These are phyloP conservation scores for Pseudocercospora eumusae DNA, from an alignment of 2,329 filamentous ascomycete genomes.

Conservation along the genomic window DNA sequence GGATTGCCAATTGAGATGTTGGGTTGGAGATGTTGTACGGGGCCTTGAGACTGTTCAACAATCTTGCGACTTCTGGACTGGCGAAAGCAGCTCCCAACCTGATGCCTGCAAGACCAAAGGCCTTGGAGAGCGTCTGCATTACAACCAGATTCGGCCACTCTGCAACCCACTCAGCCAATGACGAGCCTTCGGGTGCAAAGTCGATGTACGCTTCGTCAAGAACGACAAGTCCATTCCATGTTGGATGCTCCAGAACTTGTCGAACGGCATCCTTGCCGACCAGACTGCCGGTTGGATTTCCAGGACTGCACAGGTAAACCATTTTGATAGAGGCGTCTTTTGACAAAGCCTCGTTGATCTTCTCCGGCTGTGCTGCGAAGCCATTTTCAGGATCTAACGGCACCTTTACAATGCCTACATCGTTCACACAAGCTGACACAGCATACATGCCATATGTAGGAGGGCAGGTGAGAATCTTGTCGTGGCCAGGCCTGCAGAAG, in stretches of 20 bases:
- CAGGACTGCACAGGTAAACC: slow-evolving; percentile 89
- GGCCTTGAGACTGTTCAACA: slow-evolving; percentile 91
- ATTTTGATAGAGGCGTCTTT: slow-evolving; percentile 73
- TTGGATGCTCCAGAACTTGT: slow-evolving; percentile 75
- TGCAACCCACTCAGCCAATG: slow-evolving; percentile 84
- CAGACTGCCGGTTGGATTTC: slow-evolving; percentile 85
- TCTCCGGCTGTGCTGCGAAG: slow-evolving; percentile 72
- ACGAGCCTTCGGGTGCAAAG: slow-evolving; percentile 77
- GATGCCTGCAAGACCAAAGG: slow-evolving; percentile 93
- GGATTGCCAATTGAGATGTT: slow-evolving; percentile 76
- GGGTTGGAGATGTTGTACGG: slow-evolving; percentile 94
- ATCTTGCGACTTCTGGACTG: slow-evolving; percentile 67
- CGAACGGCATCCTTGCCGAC: slow-evolving; percentile 74
- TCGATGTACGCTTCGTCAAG: slow-evolving; percentile 97
- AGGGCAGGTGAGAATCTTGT: slow-evolving; percentile 91
- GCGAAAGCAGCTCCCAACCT: slow-evolving; percentile 85
- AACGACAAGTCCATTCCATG: slow-evolving; percentile 92
- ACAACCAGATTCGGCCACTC: slow-evolving; percentile 96
- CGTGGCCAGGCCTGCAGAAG: slow-evolving; percentile 83
- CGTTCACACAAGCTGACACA: slow-evolving; percentile 92
- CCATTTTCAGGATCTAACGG: slow-evolving; percentile 70
- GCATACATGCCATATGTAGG: slow-evolving; percentile 99
- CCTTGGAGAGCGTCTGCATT: slow-evolving; percentile 98
- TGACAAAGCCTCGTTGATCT: slow-evolving; percentile 67
- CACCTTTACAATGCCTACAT: slow-evolving; percentile 82